Conservation (phyloP, 164 flowering plant genomes). For the Nymphaea thermarum region DNA sequence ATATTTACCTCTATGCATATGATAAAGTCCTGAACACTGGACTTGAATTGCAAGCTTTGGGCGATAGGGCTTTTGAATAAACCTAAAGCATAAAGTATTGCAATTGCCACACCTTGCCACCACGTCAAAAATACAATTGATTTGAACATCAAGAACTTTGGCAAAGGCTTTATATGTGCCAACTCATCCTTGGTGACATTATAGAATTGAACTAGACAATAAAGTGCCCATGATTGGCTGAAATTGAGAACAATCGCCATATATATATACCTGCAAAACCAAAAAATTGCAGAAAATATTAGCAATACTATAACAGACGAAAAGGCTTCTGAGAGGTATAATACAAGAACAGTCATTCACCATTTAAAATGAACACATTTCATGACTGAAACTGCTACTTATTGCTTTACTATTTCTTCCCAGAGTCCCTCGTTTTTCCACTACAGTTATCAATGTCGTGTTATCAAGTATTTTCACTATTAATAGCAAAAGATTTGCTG, state of each 20-base stretch:
- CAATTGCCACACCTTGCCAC: slow-evolving; percentile 99
- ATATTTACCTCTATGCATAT: slow-evolving; percentile 90
- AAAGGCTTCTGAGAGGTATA: too few species aligned
- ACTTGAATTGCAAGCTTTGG: slow-evolving; percentile 69
- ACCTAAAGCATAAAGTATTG: slow-evolving; percentile 63
- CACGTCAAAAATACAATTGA: slow-evolving; percentile 96
- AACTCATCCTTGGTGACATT: slow-evolving; percentile 72
- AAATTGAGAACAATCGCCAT: slow-evolving; percentile 91
- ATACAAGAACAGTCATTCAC: too few species aligned
- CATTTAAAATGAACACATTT: too few species aligned
- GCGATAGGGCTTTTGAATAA: slow-evolving; percentile 82
- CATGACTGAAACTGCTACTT: too few species aligned
- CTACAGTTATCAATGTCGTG: too few species aligned
- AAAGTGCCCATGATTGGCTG: slow-evolving; percentile 98
- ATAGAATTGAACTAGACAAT: slow-evolving; percentile 91
- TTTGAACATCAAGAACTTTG: slow-evolving; percentile 82
- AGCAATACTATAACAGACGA: background rate
- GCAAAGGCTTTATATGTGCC: slow-evolving; percentile 78
- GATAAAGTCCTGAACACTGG: slow-evolving; percentile 91
- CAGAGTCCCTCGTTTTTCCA: too few species aligned
- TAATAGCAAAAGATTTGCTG: too few species aligned
- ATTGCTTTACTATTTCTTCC: too few species aligned
- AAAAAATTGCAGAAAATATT: background rate
- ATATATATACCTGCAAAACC: slow-evolving; percentile 69
- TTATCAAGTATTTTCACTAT: too few species aligned